Base-by-base conservation (phyloP, 1,284 basidiomycete species). In the Wolfiporia cocos region DNA sequence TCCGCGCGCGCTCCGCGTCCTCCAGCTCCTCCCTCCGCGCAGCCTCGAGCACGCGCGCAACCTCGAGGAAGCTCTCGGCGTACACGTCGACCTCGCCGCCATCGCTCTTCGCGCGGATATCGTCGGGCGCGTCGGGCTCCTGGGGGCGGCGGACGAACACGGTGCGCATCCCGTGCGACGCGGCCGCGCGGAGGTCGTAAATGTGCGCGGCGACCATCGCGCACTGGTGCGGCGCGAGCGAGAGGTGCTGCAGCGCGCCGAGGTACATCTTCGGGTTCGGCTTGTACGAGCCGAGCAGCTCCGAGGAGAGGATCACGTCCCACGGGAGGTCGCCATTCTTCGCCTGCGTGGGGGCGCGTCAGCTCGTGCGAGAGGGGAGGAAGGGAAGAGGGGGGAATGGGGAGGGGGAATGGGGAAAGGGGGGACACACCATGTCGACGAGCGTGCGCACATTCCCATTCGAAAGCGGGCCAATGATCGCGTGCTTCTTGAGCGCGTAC, bases 151-250 rank as follows among this genome's bases (percentile, higher is more conserved):
- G 70, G 0, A 82, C 64, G 42, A 79, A 83, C 1, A 81, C 58
- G 0, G 76, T 78, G 49, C 67, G 73, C 64, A 82, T 64, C 0
- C 80, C 82, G 5, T 68, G 58, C 1, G 53, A 55, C 1, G 68
- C 69, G 0, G 81, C 82, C 0, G 66, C 76, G 3, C 67, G 66
- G 6, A 82, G 62, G 52, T 85, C 82, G 45, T 62, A 66, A 0
- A 68, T 65, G 56, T 86, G 82, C 9, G 79, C 70, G 0, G 82
- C 79, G 9, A 85, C 80, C 73, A 85, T 75, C 1, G 73, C 78
- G 33, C 72, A 68, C 37, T 73, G 68, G 12, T 69, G 50, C 0
- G 80, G 73, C 1, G 66, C 48, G 3, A 83, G 51, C 2, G 65
- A 65, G 10, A 85, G 69, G 46, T 81, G 71, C 18, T 67, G 62